These are phyloP conservation scores for Dendrobium huoshanense DNA, from an alignment of 106 monocot species.

Conservation along the genomic window DNA sequence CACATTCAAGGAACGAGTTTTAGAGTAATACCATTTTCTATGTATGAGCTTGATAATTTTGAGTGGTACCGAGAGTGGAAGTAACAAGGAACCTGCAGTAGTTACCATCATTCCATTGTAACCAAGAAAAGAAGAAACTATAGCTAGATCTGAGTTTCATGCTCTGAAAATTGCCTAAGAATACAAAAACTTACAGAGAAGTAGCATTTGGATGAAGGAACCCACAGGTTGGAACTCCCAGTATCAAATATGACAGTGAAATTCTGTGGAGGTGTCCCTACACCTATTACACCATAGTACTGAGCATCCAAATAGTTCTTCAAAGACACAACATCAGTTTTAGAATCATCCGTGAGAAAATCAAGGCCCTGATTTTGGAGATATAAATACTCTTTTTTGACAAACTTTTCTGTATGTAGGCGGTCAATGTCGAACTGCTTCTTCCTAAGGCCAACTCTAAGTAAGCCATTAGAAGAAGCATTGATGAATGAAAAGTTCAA, in stretches of 20 bases:
- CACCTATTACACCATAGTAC: conserved; percentile 67
- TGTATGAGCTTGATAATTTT: conserved; percentile 41
- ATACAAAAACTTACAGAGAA: conserved; percentile 45
- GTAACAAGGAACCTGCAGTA: conserved; percentile 50
- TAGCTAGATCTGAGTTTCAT: too few relatives aligned
- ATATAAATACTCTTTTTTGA: conserved; percentile 18
- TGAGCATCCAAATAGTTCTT: conserved; percentile 75
- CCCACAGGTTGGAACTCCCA: conserved; percentile 77
- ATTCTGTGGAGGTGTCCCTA: conserved; percentile 61
- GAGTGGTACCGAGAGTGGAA: conserved; percentile 36
- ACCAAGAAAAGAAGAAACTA: background rate
- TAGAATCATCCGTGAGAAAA: background rate
- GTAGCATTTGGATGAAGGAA: conserved; percentile 72
- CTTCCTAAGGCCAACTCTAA: conserved; percentile 47
- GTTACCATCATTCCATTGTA: background rate
- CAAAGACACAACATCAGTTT: conserved; percentile 37
- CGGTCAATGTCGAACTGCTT: conserved; percentile 31
- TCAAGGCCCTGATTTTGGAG: background rate
- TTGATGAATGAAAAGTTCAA: conserved; percentile 12
- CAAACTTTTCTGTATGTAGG: conserved; percentile 23
- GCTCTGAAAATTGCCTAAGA: background rate
- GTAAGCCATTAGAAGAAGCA: conserved; percentile 46
- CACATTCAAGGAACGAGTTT: conserved; percentile 2
- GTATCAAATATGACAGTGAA: conserved; percentile 82
- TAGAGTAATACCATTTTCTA: conserved; percentile 34